phyloP scores from a whole-genome alignment of 306 rosid species.

The Cotoneaster glaucophyllus region DNA sequence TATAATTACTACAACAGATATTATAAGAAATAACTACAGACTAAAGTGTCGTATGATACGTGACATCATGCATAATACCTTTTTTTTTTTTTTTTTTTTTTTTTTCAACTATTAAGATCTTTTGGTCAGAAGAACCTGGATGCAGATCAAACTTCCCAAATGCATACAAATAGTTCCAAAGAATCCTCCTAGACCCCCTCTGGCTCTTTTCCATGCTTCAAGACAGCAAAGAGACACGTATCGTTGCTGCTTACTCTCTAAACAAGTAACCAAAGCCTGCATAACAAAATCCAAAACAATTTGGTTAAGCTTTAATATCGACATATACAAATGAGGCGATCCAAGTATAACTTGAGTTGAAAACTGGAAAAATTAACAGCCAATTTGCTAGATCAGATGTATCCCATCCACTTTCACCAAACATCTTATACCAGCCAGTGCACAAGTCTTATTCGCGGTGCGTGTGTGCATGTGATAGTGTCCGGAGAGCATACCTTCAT shows the following conservation, averaged over 20 bases:
- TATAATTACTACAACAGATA: not conserved
- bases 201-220: slow-evolving; percentile 10
- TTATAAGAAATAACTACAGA: slow-evolving; percentile 14
- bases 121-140: slow-evolving; percentile 21
- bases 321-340: not conserved
- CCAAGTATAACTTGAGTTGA: not conserved
- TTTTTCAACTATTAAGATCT: slow-evolving; percentile 19
- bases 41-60: slow-evolving; percentile 6
- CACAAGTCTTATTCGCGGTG: not conserved
- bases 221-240: not conserved
- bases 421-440: not conserved
- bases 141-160: slow-evolving; percentile 19
- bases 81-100: not conserved
- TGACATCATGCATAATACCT: not conserved
- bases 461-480: not conserved
- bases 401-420: not conserved
- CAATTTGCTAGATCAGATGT: not conserved
- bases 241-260: not conserved
- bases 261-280: not conserved
- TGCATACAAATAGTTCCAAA: slow-evolving; percentile 15
- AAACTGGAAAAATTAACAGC: not conserved
- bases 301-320: not conserved
- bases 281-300: not conserved
- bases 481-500: slow-evolving; percentile 43
- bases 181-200: slow-evolving; percentile 4